Percentiles rank a stretch among this genome's conserved stretches.
Conservation (phyloP, 352 stramenopile species). For the Phytophthora pluvialis region DNA sequence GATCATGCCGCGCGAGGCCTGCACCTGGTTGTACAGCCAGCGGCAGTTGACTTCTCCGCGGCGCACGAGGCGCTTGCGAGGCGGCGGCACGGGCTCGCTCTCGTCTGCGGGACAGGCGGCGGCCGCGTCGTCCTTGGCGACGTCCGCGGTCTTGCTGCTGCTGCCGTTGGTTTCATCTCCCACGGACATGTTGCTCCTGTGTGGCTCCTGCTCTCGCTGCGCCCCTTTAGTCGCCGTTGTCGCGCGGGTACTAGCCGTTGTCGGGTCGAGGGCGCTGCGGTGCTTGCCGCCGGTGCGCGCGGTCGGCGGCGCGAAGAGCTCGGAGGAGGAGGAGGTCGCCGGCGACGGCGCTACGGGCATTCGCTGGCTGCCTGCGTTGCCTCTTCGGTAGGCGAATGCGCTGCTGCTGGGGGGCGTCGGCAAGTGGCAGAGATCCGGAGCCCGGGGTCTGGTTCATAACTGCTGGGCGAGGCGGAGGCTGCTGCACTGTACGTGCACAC, state of each 20-base stretch:
- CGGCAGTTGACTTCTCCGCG: slow-evolving; percentile 75
- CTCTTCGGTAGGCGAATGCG: slow-evolving; percentile 26
- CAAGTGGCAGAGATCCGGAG: slow-evolving; percentile 39
- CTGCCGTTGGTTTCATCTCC: slow-evolving; percentile 38
- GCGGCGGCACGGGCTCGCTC: slow-evolving; percentile 24
- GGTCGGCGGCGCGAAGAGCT: slow-evolving; percentile 6
- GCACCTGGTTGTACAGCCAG: slow-evolving; percentile 89
- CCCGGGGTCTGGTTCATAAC: slow-evolving; percentile 36
- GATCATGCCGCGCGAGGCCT: slow-evolving; percentile 76
- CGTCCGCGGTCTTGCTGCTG: slow-evolving; percentile 16
- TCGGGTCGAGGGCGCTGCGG: background rate
- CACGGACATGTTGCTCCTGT: slow-evolving; percentile 41
- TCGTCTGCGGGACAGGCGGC: slow-evolving; percentile 16
- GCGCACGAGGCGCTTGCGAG: slow-evolving; percentile 61
- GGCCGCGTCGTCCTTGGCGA: slow-evolving; percentile 19
- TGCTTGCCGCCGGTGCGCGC: background rate
- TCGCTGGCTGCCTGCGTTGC: slow-evolving; percentile 25
- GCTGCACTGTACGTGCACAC: slow-evolving; percentile 20
- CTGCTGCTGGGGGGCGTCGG: slow-evolving; percentile 16
- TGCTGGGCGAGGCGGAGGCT: slow-evolving; percentile 19
- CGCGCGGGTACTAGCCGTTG: background rate
- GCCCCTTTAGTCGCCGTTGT: background rate
- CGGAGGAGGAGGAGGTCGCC: background rate
- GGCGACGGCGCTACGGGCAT: slow-evolving; percentile 24
- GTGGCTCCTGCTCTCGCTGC: slow-evolving; percentile 3